These are phyloP conservation scores for Plasmodium gallinaceum DNA, from an alignment of 169 alveolate species.

Conservation along the genomic window DNA sequence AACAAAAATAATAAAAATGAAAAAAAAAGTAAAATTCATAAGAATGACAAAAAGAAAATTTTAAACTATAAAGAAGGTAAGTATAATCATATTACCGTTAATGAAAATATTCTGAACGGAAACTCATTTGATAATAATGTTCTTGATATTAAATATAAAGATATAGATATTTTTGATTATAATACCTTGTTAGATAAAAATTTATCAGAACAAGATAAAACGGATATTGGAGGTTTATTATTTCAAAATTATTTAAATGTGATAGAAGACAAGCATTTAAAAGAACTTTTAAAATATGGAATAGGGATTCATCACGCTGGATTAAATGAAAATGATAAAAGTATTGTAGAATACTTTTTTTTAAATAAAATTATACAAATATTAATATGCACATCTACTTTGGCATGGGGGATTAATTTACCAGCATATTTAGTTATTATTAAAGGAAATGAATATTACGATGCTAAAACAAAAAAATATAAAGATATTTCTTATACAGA, in stretches of 20 bases:
- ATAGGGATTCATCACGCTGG: slow-evolving; percentile 99
- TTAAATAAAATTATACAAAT: slow-evolving; percentile 93
- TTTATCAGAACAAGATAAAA: slow-evolving; percentile 32
- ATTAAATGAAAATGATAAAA: slow-evolving; percentile 94
- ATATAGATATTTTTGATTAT: slow-evolving; percentile 17
- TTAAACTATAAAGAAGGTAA: neutral
- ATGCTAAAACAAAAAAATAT: slow-evolving; percentile 82
- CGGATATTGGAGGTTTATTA: slow-evolving; percentile 18
- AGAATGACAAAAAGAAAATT: slow-evolving; percentile 1
- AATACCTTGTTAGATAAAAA: slow-evolving; percentile 15
- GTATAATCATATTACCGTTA: neutral
- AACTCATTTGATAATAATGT: neutral
- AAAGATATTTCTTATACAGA: slow-evolving; percentile 81
- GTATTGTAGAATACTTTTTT: slow-evolving; percentile 96
- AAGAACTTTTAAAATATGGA: slow-evolving; percentile 93
- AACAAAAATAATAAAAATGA: slow-evolving; percentile 4
- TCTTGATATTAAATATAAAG: neutral
- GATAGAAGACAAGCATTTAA: slow-evolving; percentile 92
- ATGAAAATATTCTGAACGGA: neutral
- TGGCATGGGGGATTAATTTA: slow-evolving; percentile 99
- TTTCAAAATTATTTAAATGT: slow-evolving; percentile 45
- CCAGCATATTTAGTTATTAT: slow-evolving; percentile 99
- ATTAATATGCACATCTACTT: slow-evolving; percentile 97
- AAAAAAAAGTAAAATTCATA: slow-evolving; percentile 2
- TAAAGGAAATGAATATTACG: slow-evolving; percentile 85